Conservation (phyloP, 306 rosid species). For the Ormosia emarginata region DNA sequence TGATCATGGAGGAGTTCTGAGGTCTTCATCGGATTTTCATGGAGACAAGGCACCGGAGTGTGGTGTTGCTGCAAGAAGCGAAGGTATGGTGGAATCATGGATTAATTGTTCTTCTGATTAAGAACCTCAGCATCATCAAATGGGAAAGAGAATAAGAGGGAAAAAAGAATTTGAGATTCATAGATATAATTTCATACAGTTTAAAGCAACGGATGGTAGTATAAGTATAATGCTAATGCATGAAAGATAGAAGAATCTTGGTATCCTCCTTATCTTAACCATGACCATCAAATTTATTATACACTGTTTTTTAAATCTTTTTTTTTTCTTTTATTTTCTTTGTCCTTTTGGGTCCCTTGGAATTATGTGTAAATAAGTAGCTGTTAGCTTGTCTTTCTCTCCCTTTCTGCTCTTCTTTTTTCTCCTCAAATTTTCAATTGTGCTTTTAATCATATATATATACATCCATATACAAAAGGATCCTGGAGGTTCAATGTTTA, state of each 20-base stretch:
- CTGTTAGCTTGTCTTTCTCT: constrained; percentile 3
- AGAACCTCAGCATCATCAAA: neutral
- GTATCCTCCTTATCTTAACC: constrained; percentile 38
- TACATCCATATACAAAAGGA: constrained; percentile 16
- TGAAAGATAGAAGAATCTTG: constrained; percentile 43
- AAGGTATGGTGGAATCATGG: constrained; percentile 97
- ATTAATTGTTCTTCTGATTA: constrained; percentile 89
- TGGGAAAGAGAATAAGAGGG: neutral
- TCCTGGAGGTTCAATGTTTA: constrained; percentile 6
- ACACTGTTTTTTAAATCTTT: constrained; percentile 4
- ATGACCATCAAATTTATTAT: constrained; percentile 47
- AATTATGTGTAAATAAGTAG: constrained; percentile 68
- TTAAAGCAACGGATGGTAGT: constrained; percentile 3
- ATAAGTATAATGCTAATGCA: constrained; percentile 33
- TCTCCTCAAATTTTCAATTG: neutral
- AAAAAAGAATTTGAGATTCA: neutral
- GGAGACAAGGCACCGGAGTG: constrained; percentile 54
- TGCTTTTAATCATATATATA: constrained; percentile 19
- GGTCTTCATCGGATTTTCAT: constrained; percentile 48
- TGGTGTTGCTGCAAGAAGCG: constrained; percentile 43
- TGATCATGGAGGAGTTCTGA: constrained; percentile 20
- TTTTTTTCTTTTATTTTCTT: neutral
- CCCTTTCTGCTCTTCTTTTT: neutral
- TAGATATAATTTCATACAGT: constrained; percentile 2
- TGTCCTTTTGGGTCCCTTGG: constrained; percentile 15